Percentiles rank a stretch among this genome's conserved stretches.
These are phyloP conservation scores for Hypoxylon sp. DNA, from an alignment of 2,329 filamentous ascomycete species.

Conservation along the genomic window DNA sequence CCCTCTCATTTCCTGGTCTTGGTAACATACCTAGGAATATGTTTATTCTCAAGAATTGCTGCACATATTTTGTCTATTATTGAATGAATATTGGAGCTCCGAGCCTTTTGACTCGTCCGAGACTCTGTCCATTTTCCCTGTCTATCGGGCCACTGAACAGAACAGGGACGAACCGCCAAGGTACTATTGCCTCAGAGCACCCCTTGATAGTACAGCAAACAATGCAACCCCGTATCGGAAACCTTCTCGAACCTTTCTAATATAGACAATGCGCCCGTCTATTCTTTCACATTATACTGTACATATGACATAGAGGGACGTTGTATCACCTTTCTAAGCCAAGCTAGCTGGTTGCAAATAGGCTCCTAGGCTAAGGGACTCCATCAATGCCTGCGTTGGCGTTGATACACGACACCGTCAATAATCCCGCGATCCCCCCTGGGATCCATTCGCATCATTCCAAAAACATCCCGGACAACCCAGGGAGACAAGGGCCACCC, in stretches of 20 bases:
- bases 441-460: slow-evolving; percentile 43
- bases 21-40: slow-evolving; percentile 4
- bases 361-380: slow-evolving; percentile 30
- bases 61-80: slow-evolving; percentile 18
- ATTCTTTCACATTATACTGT: slow-evolving; percentile 13
- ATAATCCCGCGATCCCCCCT: slow-evolving; percentile 38
- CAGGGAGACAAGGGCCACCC: slow-evolving; percentile 48
- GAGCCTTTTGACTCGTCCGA: slow-evolving; percentile 36
- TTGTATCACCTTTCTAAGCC: slow-evolving; percentile 46
- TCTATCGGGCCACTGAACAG: slow-evolving; percentile 37
- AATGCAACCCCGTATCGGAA: slow-evolving; percentile 36
- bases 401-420: slow-evolving; percentile 43
- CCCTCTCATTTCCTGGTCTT: slow-evolving; percentile 42
- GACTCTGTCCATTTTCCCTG: slow-evolving; percentile 41
- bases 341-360: slow-evolving; percentile 42
- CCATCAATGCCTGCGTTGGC: slow-evolving; percentile 39
- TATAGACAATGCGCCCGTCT: slow-evolving; percentile 26
- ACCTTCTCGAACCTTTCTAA: slow-evolving; percentile 49
- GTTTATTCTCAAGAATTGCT: slow-evolving; percentile 11
- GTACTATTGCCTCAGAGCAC: slow-evolving; percentile 39
- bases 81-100: slow-evolving; percentile 6
- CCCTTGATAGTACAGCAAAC: slow-evolving; percentile 31
- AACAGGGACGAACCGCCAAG: slow-evolving; percentile 39
- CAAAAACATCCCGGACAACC: slow-evolving; percentile 48
- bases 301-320: slow-evolving; percentile 10